Evolutionary conservation across 768 basidiomycete genomes (phyloP), one percentile per base, ranked within the genome.

Genomic region (Suillus weaverae): DNA sequence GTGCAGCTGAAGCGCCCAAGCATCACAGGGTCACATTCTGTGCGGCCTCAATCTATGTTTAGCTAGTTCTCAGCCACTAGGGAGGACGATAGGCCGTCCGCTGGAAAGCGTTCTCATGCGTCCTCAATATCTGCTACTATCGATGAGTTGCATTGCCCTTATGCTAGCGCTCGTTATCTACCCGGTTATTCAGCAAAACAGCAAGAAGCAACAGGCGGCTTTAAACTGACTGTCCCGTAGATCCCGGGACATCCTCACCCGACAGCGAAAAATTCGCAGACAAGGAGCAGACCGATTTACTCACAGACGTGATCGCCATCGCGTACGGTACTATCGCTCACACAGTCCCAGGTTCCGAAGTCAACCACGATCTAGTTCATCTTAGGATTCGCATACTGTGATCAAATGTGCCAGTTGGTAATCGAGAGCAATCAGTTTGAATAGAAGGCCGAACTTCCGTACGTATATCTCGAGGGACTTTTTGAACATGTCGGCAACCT

Each of bases 361-460:
- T 99, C 98, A 72, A 92, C 90, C 1, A 94, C 97, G 70, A 98
- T 95, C 74, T 18, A 41, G 39, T 92, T 92, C 43, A 95, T 95
- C 70, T 73, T 81, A 0, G 94, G 90, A 74, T 92, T 93, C 68
- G 97, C 95, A 18, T 20, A 22, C n/a, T n/a, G n/a, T n/a, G n/a
- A n/a, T n/a, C n/a, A n/a, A n/a, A n/a, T n/a, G n/a, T n/a, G n/a
- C n/a, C n/a, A n/a, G n/a, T n/a, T n/a, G 77, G 97, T 97, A 32
- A 3, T 20, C 16, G n/a, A 98, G 80, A 2, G 95, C 94, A 62
- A 4, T 62, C 16, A 30, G 50, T 38, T 26, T 64, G 26, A 60
- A 48, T 13, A 65, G 32, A 30, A 16, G 39, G 63, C 46, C 46
- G 22, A 38, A 48, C 53, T 26, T 26, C 26, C 26, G 63, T 61